phyloP scores from a whole-genome alignment of 164 flowering plant species.

The Magnolia kwangsiensis region DNA sequence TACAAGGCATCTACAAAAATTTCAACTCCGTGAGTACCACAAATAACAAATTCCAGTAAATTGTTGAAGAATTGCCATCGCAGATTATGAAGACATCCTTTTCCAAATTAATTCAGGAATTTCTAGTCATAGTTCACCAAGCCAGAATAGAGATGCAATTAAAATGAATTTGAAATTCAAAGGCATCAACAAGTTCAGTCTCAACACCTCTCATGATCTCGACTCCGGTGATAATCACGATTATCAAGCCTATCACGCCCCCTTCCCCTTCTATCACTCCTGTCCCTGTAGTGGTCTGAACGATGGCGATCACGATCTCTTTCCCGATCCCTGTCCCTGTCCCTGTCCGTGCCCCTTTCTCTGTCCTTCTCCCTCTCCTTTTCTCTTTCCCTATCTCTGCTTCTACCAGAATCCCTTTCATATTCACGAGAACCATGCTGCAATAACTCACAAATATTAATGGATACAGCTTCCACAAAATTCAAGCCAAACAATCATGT shows the following conservation, averaged over 20 bases:
- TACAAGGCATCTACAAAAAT: background rate
- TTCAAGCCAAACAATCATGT: background rate
- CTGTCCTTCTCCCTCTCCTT: slow-evolving; percentile 33
- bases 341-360: slow-evolving; percentile 30
- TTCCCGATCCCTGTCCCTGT: slow-evolving; percentile 23
- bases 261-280: slow-evolving; percentile 64
- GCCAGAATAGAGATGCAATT: background rate
- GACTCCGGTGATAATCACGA: slow-evolving; percentile 53
- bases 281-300: slow-evolving; percentile 53
- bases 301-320: slow-evolving; percentile 39
- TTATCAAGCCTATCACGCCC: slow-evolving; percentile 39
- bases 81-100: too few species aligned
- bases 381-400: slow-evolving; percentile 62
- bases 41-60: background rate
- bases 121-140: background rate
- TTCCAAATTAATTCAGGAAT: background rate
- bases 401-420: slow-evolving; percentile 53
- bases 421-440: slow-evolving; percentile 59
- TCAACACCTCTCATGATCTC: slow-evolving; percentile 64
- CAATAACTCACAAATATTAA: slow-evolving; percentile 1
- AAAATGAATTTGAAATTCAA: background rate
- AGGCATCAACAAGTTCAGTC: slow-evolving; percentile 7
- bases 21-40: background rate
- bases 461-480: background rate
- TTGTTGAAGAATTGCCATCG: background rate